Base-by-base conservation (phyloP, 179 eudicot genomes). In the Corrigiola litoralis region DNA sequence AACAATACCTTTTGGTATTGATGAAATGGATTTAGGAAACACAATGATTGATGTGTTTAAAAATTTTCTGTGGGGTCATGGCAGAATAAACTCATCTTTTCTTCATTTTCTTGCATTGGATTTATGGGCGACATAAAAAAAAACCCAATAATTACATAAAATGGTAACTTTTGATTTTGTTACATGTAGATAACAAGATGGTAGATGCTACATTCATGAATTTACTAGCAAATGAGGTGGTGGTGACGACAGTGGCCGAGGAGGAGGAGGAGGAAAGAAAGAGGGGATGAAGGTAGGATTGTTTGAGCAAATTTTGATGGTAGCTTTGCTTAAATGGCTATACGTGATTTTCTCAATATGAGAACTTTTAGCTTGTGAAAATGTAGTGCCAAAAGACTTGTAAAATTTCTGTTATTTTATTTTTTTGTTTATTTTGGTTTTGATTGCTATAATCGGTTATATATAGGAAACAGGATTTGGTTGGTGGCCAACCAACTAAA, bases 251-350 rank as follows among this genome's bases (percentile, higher is more conserved):
- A 65, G 73, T 41, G 5, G 54, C 25, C 32, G 50, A 12, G 50
- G 40, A 58, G 28, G 32, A 48, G 42, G 58, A 65, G 51, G 58
- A 51, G 57, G 51, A 44, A 73, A 25, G 29, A 21, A 14, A 54
- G 13, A 49, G 44, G 36, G 50, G 67, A 21, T 45, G 77, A 56
- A 73, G 53, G 72, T 61, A 20, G 1, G 29, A 46, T 45, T 33
- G 47, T 45, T 56, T 11, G 73, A 36, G 42, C 21, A 21, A 20
- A 4, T 45, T 53, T 37, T 60, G 46, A 44, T 18, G 54, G 61
- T 27, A 34, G 20, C 46, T 3, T 47, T 61, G 58, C 24, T 68
- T 68, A 68, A 55, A 68, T 68, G 73, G 77, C 27, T 44, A 49
- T 32, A 61, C 68, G 60, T 46, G 54, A 73, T 47, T 62, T 8